phyloP scores from a whole-genome alignment of 2,329 filamentous ascomycete genomes.

The Penicillium sp. region DNA sequence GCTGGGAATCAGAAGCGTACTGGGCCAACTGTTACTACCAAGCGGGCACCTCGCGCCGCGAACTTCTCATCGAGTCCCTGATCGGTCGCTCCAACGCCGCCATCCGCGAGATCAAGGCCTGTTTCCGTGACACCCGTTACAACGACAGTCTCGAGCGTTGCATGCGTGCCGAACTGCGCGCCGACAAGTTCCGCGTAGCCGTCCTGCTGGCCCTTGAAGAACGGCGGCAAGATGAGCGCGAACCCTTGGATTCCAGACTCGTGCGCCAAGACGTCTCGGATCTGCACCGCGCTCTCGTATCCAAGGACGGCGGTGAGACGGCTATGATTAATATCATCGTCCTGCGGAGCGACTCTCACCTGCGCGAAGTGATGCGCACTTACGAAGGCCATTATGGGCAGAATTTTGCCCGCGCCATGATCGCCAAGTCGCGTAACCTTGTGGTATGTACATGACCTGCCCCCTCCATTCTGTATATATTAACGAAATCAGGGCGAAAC shows the following conservation, averaged over 20 bases:
- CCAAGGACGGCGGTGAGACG: slow-evolving; percentile 76
- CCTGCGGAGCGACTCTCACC: slow-evolving; percentile 73
- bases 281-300: slow-evolving; percentile 67
- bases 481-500: slow-evolving; percentile 71
- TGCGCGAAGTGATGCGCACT: slow-evolving; percentile 72
- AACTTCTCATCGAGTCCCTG: slow-evolving; percentile 87
- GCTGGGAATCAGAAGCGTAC: slow-evolving; percentile 91
- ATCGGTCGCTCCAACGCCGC: slow-evolving; percentile 91
- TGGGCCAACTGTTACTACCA: slow-evolving; percentile 99
- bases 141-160: slow-evolving; percentile 74
- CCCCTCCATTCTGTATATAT: neutral
- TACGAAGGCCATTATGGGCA: slow-evolving; percentile 72
- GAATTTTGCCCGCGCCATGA: slow-evolving; percentile 85
- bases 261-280: slow-evolving; percentile 71
- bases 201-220: slow-evolving; percentile 82
- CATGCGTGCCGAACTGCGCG: slow-evolving; percentile 89
- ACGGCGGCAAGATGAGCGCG: slow-evolving; percentile 75
- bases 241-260: slow-evolving; percentile 60
- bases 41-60: slow-evolving; percentile 75
- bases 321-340: slow-evolving; percentile 85
- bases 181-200: slow-evolving; percentile 92
- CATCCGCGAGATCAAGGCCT: slow-evolving; percentile 78
- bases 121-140: slow-evolving; percentile 91
- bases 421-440: slow-evolving; percentile 85
- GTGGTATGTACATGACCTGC: slow-evolving; percentile 66